Evolutionary conservation across 306 rosid species (phyloP).

Genomic region (Cucurbita pepo): DNA sequence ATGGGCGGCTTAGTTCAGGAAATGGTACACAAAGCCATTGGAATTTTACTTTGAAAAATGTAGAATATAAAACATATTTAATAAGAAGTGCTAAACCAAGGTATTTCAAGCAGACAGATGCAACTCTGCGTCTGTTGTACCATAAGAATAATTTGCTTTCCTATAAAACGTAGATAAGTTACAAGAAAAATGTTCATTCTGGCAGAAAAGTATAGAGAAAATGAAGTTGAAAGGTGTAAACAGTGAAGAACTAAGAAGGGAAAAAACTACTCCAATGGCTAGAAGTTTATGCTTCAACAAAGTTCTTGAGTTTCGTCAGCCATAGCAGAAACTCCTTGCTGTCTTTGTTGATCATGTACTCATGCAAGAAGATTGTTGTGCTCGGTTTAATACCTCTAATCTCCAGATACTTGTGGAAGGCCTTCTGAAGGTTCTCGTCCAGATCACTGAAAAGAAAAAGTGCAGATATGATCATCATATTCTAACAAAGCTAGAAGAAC

Average conservation of each 20-base stretch:
- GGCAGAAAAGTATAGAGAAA: neutral
- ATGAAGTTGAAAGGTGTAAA: neutral
- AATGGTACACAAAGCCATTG: conserved; percentile 51
- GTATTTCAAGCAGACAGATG: too few species aligned
- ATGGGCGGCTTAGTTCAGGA: too few species aligned
- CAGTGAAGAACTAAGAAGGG: conserved; percentile 1
- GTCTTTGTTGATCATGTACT: conserved; percentile 93
- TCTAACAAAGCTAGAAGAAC: neutral
- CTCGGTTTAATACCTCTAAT: conserved; percentile 85
- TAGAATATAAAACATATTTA: too few species aligned
- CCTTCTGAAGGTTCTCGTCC: conserved; percentile 76
- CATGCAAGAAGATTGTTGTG: conserved; percentile 72
- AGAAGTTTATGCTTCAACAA: conserved; percentile 36
- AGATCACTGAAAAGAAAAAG: conserved; percentile 33
- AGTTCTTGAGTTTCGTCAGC: conserved; percentile 59
- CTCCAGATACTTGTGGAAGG: conserved; percentile 71
- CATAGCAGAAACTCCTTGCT: conserved; percentile 64
- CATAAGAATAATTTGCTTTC: neutral
- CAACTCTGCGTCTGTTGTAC: too few species aligned
- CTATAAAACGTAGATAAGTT: neutral
- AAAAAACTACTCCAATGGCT: neutral
- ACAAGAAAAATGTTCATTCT: neutral
- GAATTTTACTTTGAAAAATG: too few species aligned
- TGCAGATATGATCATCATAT: neutral
- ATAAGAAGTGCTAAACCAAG: too few species aligned